phyloP scores from a whole-genome alignment of 2,329 filamentous ascomycete species.

The Phialocephala sp. region DNA sequence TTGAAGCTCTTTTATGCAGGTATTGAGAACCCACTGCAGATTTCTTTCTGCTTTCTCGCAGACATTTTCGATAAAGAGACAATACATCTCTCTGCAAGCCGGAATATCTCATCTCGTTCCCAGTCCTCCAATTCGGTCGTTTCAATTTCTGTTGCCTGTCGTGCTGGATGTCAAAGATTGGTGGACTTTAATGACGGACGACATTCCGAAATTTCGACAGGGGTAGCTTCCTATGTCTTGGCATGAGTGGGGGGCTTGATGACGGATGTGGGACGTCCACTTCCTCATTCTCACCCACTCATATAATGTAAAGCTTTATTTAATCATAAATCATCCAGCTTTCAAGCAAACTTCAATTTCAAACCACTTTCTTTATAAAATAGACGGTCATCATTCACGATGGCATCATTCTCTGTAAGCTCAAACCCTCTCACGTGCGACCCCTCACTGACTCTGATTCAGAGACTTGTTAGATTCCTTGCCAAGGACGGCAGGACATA shows the following conservation, averaged over 20 bases:
- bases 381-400: constrained; percentile 27
- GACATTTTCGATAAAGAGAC: constrained; percentile 82
- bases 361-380: constrained; percentile 3
- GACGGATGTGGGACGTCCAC: constrained; percentile 15
- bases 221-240: constrained; percentile 24
- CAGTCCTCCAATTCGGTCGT: neutral
- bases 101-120: constrained; percentile 62
- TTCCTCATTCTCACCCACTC: neutral
- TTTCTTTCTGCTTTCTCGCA: constrained; percentile 82
- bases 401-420: constrained; percentile 55
- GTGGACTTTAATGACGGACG: constrained; percentile 23
- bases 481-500: constrained; percentile 72
- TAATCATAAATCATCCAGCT: neutral
- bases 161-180: constrained; percentile 30
- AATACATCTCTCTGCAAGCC: constrained; percentile 92
- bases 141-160: neutral
- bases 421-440: neutral
- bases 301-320: neutral
- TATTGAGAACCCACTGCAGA: constrained; percentile 61
- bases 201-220: constrained; percentile 26
- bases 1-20: constrained; percentile 14
- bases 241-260: constrained; percentile 20
- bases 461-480: constrained; percentile 77
- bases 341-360: neutral
- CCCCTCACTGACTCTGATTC: constrained; percentile 19